phyloP scores from a whole-genome alignment of 2,329 filamentous ascomycete genomes.

The Hyphodiscus sp. region DNA sequence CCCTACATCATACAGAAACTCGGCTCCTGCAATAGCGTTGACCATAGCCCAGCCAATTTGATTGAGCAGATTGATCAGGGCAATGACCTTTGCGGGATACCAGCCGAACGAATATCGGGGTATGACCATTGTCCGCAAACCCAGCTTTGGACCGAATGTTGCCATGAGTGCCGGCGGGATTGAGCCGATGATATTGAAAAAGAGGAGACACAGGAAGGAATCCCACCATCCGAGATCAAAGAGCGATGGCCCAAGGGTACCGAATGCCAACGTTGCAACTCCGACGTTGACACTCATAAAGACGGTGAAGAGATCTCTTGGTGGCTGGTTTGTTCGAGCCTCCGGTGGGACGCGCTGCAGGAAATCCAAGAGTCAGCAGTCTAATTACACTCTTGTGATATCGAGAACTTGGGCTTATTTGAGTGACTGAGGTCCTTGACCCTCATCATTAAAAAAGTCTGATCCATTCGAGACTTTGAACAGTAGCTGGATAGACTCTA shows the following conservation, averaged over 20 bases:
- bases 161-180: slow-evolving; percentile 23
- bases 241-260: slow-evolving; percentile 6
- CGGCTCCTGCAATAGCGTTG: slow-evolving; percentile 17
- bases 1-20: slow-evolving; percentile 20
- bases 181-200: slow-evolving; percentile 28
- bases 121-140: slow-evolving; percentile 28
- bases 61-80: slow-evolving; percentile 16
- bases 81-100: slow-evolving; percentile 15
- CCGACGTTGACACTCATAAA: not conserved
- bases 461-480: too few species aligned
- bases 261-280: not conserved
- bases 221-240: slow-evolving; percentile 26
- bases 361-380: too few species aligned
- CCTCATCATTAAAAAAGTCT: too few species aligned
- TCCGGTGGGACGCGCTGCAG: not conserved
- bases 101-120: slow-evolving; percentile 28
- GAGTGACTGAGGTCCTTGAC: too few species aligned
- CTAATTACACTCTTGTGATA: too few species aligned
- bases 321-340: not conserved
- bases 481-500: too few species aligned
- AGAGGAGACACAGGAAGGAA: slow-evolving; percentile 22
- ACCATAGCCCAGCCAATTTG: slow-evolving; percentile 20
- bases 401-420: too few species aligned
- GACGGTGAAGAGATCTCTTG: not conserved
- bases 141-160: slow-evolving; percentile 25